phyloP scores from a whole-genome alignment of 2,329 filamentous ascomycete species.

The Nakataea oryzae region DNA sequence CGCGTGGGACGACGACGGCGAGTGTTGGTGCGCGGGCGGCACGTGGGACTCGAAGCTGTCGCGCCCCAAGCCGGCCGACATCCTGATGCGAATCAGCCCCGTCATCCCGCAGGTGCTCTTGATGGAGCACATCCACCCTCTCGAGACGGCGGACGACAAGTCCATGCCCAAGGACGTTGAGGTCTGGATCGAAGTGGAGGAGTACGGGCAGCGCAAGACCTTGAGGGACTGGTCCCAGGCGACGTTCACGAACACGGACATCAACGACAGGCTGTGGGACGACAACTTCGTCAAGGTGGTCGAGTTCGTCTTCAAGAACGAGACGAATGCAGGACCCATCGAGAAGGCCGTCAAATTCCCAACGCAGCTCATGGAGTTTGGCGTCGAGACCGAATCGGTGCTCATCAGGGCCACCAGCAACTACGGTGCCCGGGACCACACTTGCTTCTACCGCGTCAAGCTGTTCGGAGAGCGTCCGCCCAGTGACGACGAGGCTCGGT shows the following conservation, averaged over 20 bases:
- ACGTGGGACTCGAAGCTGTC: slow-evolving; percentile 22
- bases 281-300: slow-evolving; percentile 45
- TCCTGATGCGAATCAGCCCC: slow-evolving; percentile 51
- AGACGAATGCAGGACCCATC: slow-evolving; percentile 25
- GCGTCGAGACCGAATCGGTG: slow-evolving; percentile 38
- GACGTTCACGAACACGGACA: slow-evolving; percentile 24
- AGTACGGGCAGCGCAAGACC: slow-evolving; percentile 25
- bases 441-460: slow-evolving; percentile 55
- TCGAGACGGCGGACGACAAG: slow-evolving; percentile 49
- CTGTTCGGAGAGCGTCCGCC: slow-evolving; percentile 36
- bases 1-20: slow-evolving; percentile 67
- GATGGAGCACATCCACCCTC: slow-evolving; percentile 58
- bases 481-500: neutral
- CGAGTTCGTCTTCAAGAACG: slow-evolving; percentile 41
- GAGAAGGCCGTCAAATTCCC: slow-evolving; percentile 42
- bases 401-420: slow-evolving; percentile 47
- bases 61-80: slow-evolving; percentile 42
- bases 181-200: slow-evolving; percentile 52
- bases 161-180: slow-evolving; percentile 60
- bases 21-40: slow-evolving; percentile 73
- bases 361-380: slow-evolving; percentile 34
- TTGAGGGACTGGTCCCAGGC: slow-evolving; percentile 28
- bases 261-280: slow-evolving; percentile 16
- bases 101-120: slow-evolving; percentile 61
- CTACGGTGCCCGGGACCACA: slow-evolving; percentile 46